Conservation (phyloP, 1,284 basidiomycete genomes). For the Trametes polyzona region DNA sequence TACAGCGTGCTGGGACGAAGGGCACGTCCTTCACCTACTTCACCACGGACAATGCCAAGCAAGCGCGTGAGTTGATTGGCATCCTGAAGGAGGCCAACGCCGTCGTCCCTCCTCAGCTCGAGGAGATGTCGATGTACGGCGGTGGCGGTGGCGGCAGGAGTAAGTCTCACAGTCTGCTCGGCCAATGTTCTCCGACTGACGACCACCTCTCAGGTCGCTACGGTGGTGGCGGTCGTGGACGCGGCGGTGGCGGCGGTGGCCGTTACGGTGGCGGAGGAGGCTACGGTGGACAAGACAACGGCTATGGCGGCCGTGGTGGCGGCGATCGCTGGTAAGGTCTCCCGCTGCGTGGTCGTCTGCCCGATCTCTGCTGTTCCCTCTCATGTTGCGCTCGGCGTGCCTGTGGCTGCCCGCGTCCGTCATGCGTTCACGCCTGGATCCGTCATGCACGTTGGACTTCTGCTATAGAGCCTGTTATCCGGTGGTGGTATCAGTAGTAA, state of each 20-base stretch:
- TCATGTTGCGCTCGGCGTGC: neutral
- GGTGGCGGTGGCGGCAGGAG: constrained; percentile 78
- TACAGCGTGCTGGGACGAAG: constrained; percentile 84
- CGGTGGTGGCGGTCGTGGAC: constrained; percentile 37
- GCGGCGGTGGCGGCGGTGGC: constrained; percentile 41
- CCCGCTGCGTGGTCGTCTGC: constrained; percentile 1
- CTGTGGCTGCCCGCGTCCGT: neutral
- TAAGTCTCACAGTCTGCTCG: constrained; percentile 35
- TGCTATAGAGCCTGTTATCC: constrained; percentile 22
- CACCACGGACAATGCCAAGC: constrained; percentile 93
- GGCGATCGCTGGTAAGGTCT: constrained; percentile 36
- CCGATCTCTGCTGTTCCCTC: neutral
- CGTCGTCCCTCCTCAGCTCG: constrained; percentile 85
- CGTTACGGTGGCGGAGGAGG: constrained; percentile 37
- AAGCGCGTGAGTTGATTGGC: constrained; percentile 87
- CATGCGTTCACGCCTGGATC: constrained; percentile 7
- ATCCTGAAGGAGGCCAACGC: constrained; percentile 94
- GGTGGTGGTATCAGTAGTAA: constrained; percentile 22
- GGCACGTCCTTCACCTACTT: constrained; percentile 97
- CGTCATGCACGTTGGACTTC: constrained; percentile 15
- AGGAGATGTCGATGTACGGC: constrained; percentile 91
- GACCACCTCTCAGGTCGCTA: constrained; percentile 30
- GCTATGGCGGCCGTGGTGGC: constrained; percentile 38
- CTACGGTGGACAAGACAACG: constrained; percentile 33
- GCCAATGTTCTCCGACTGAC: neutral